phyloP scores from a whole-genome alignment of 2,329 filamentous ascomycete species.

The Hypoxylon sp. region DNA sequence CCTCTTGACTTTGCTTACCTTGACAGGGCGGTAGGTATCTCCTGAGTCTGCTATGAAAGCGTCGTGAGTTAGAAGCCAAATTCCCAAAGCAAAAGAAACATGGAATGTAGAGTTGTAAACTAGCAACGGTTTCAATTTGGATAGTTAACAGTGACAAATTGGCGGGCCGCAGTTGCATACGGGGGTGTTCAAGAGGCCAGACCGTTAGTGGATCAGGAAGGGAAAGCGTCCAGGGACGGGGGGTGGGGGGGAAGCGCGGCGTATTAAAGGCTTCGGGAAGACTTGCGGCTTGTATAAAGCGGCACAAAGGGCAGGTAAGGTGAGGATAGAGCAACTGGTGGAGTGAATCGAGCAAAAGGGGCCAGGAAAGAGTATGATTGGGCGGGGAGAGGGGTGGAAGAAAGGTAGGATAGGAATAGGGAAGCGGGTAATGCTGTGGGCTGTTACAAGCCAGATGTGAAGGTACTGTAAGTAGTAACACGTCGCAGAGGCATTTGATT shows the following conservation, averaged over 20 bases:
- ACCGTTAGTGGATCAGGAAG: slow-evolving; percentile 61
- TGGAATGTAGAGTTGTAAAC: slow-evolving; percentile 43
- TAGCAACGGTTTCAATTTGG: slow-evolving; percentile 39
- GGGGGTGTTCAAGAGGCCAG: slow-evolving; percentile 55
- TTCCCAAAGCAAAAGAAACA: slow-evolving; percentile 46
- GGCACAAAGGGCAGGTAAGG: slow-evolving; percentile 41
- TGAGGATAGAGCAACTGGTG: slow-evolving; percentile 47
- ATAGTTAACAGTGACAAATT: slow-evolving; percentile 41
- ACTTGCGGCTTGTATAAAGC: slow-evolving; percentile 44
- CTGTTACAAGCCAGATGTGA: slow-evolving; percentile 51
- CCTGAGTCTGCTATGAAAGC: slow-evolving; percentile 67
- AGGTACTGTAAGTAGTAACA: slow-evolving; percentile 53
- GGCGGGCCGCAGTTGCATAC: slow-evolving; percentile 53
- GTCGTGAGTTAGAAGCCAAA: slow-evolving; percentile 57
- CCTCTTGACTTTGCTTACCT: slow-evolving; percentile 35
- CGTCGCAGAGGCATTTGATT: slow-evolving; percentile 54
- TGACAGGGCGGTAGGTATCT: slow-evolving; percentile 71
- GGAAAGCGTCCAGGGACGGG: slow-evolving; percentile 61
- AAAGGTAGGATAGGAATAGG: slow-evolving; percentile 35
- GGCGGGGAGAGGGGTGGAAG: slow-evolving; percentile 40
- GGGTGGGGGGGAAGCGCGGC: slow-evolving; percentile 55
- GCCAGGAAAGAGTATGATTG: slow-evolving; percentile 49
- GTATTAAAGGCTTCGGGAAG: slow-evolving; percentile 50
- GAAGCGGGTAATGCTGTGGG: slow-evolving; percentile 51
- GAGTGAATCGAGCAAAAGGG: slow-evolving; percentile 50